These are phyloP conservation scores for Penicillium coffeae DNA, from an alignment of 495 filamentous ascomycete genomes.

Conservation along the genomic window DNA sequence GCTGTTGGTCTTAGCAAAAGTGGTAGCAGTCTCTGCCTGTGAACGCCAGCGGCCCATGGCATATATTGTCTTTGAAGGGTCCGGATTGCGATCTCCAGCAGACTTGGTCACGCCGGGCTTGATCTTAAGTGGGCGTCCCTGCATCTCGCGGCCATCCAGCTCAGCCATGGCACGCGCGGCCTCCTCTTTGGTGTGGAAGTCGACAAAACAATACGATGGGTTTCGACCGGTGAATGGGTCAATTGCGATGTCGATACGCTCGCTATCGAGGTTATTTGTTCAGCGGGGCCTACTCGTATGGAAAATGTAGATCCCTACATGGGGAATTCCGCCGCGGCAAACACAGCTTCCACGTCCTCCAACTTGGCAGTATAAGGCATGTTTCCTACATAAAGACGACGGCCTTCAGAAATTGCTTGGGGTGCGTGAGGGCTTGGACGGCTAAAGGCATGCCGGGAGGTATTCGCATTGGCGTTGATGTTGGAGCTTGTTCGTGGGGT, in stretches of 20 bases:
- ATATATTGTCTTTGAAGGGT: no score
- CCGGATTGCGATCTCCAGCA: no score
- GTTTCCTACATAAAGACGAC: slow-evolving; percentile 63
- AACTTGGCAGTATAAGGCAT: slow-evolving; percentile 61
- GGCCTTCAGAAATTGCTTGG: slow-evolving; percentile 40
- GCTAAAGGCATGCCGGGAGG: slow-evolving; percentile 36
- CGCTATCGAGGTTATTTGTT: slow-evolving; percentile 35
- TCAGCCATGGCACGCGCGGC: slow-evolving; percentile 54
- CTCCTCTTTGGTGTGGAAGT: slow-evolving; percentile 52
- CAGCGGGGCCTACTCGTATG: slow-evolving; percentile 14
- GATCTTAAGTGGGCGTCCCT: slow-evolving; percentile 56
- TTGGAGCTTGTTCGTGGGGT: slow-evolving; percentile 21
- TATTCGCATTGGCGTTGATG: no score
- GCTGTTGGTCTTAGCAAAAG: slow-evolving; percentile 14
- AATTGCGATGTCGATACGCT: slow-evolving; percentile 62
- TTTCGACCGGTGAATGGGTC: slow-evolving; percentile 66
- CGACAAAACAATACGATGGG: slow-evolving; percentile 69
- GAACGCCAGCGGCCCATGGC: slow-evolving; percentile 35
- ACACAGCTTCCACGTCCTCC: slow-evolving; percentile 56
- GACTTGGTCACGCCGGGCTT: slow-evolving; percentile 54
- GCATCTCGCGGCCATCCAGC: slow-evolving; percentile 49
- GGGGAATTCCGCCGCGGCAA: slow-evolving; percentile 43
- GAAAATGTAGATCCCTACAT: slow-evolving; percentile 29
- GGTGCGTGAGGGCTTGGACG: slow-evolving; percentile 34
- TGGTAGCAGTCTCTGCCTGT: slow-evolving; percentile 16